Evolutionary conservation across 805 yeast species (phyloP).

Genomic region (Candida ortonii): DNA sequence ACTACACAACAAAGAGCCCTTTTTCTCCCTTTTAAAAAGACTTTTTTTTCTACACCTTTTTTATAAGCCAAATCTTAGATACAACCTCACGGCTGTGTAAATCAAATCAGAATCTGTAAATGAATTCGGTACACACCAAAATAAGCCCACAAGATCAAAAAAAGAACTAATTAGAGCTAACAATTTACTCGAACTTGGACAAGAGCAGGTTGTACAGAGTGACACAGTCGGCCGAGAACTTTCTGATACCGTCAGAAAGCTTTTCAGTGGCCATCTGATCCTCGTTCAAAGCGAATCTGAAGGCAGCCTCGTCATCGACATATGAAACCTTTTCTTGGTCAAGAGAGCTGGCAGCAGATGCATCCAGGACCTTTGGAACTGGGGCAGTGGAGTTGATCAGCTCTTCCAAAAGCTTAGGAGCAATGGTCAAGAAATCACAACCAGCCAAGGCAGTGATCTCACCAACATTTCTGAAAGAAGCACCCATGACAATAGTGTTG

Average conservation of each 20-base stretch:
- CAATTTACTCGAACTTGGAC: slow-evolving; percentile 15
- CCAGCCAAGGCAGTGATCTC: slow-evolving; percentile 98
- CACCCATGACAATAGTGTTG: slow-evolving; percentile 99
- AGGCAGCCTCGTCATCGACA: slow-evolving; percentile 80
- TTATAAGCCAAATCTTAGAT: too few species aligned
- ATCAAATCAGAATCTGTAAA: too few species aligned
- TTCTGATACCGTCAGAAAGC: slow-evolving; percentile 96
- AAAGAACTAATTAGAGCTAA: not conserved
- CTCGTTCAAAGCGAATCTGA: slow-evolving; percentile 90
- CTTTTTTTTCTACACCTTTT: too few species aligned
- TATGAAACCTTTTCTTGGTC: slow-evolving; percentile 69
- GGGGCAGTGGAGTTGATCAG: slow-evolving; percentile 71
- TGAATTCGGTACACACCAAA: too few species aligned
- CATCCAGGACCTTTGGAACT: slow-evolving; percentile 80
- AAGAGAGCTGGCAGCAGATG: slow-evolving; percentile 54
- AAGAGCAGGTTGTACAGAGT: slow-evolving; percentile 65
- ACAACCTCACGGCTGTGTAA: too few species aligned
- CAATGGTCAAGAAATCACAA: slow-evolving; percentile 90
- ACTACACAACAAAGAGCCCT: too few species aligned
- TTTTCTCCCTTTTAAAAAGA: too few species aligned
- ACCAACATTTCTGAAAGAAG: slow-evolving; percentile 96
- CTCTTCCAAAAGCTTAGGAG: slow-evolving; percentile 90
- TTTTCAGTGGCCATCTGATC: slow-evolving; percentile 99
- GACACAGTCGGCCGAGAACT: slow-evolving; percentile 89
- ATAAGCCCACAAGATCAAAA: slow-evolving; percentile 2